Percentiles rank a stretch among this genome's conserved stretches.
Evolutionary conservation across 768 basidiomycete genomes (phyloP).

Genomic region (Albatrellus ellisii): DNA sequence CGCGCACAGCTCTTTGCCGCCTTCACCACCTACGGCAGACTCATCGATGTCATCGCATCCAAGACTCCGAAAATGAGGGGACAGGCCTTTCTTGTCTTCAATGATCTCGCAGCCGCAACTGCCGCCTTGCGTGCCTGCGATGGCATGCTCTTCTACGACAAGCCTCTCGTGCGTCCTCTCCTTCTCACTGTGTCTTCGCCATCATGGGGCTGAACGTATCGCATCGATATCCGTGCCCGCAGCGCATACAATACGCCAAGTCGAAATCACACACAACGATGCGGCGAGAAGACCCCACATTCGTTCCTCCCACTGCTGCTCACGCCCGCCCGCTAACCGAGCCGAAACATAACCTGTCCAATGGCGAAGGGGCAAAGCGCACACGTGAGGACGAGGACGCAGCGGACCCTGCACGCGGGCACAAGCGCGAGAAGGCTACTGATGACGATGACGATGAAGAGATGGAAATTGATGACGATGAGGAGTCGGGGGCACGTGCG

Average conservation of each 20-base stretch:
- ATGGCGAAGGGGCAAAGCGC: conserved; percentile 31
- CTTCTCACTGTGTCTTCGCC: conserved; percentile 7
- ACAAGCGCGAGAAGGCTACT: conserved; percentile 46
- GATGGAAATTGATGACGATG: conserved; percentile 93
- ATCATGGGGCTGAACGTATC: conserved; percentile 9
- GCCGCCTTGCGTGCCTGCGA: conserved; percentile 88
- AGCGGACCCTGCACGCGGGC: conserved; percentile 38
- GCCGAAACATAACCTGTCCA: conserved; percentile 20
- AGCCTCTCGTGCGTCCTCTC: conserved; percentile 61
- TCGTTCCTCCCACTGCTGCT: conserved; percentile 56
- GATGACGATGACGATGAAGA: conserved; percentile 68
- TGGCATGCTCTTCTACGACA: conserved; percentile 89
- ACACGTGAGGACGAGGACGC: conserved; percentile 45
- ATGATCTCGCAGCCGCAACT: conserved; percentile 82
- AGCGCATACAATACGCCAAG: conserved; percentile 91
- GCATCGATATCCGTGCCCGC: conserved; percentile 7
- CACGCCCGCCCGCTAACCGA: conserved; percentile 33
- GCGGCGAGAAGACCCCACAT: conserved; percentile 66
- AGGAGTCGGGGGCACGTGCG: conserved; percentile 28
- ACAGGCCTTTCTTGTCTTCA: conserved; percentile 94
- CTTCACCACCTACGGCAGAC: conserved; percentile 86
- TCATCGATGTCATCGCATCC: conserved; percentile 87
- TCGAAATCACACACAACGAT: conserved; percentile 79
- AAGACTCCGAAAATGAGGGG: conserved; percentile 81
- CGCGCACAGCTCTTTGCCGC: conserved; percentile 71